Evolutionary conservation across 352 stramenopile species (phyloP).

Genomic region (Phytophthora ohioensis): DNA sequence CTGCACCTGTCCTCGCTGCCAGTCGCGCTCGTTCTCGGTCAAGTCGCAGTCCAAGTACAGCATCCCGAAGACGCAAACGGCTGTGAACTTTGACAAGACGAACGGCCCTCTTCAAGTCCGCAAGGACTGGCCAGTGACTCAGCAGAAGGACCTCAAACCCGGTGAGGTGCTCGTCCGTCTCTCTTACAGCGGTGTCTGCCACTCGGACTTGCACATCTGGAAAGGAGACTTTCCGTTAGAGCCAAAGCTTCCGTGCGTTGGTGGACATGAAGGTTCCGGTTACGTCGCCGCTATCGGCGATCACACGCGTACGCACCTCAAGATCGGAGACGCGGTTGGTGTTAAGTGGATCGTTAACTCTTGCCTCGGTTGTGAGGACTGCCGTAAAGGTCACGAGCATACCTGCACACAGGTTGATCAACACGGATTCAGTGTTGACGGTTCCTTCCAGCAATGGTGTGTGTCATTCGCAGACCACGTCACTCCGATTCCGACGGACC

Average conservation of each 20-base stretch:
- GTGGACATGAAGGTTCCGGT: constrained; percentile 58
- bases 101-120: constrained; percentile 51
- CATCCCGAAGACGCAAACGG: constrained; percentile 59
- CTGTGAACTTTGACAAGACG: constrained; percentile 54
- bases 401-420: constrained; percentile 41
- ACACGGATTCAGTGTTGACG: constrained; percentile 43
- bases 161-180: constrained; percentile 59
- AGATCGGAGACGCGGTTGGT: constrained; percentile 52
- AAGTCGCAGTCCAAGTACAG: constrained; percentile 54
- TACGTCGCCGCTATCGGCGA: constrained; percentile 54
- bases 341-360: constrained; percentile 58
- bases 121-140: constrained; percentile 52
- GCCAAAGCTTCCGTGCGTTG: constrained; percentile 52
- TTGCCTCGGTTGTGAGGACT: constrained; percentile 57
- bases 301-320: constrained; percentile 44
- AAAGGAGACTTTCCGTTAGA: constrained; percentile 41
- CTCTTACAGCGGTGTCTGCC: constrained; percentile 54
- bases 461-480: constrained; percentile 80
- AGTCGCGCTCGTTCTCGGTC: constrained; percentile 45
- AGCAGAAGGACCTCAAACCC: constrained; percentile 46
- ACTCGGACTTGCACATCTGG: constrained; percentile 58
- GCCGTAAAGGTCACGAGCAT: constrained; percentile 53
- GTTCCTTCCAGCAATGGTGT: constrained; percentile 63
- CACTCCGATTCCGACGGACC: constrained; percentile 67
- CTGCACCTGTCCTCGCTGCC: constrained; percentile 31